phyloP scores from a whole-genome alignment of 495 filamentous ascomycete species.

The Pseudevernia furfuracea region DNA sequence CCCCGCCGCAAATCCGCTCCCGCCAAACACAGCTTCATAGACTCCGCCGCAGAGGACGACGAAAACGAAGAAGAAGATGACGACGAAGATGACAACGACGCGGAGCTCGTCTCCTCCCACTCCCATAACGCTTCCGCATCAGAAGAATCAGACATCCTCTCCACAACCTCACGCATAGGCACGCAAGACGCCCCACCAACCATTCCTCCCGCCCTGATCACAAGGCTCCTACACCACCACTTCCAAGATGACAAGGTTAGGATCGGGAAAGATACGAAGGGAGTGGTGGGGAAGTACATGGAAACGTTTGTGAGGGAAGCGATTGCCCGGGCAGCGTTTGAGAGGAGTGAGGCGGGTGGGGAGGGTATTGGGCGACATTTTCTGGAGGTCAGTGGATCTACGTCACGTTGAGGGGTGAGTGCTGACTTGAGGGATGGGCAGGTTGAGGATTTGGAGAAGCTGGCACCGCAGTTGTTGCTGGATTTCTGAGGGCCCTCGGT shows the following conservation, averaged over 20 bases:
- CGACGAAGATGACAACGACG: constrained; percentile 17
- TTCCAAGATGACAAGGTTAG: constrained; percentile 62
- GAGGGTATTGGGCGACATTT: constrained; percentile 39
- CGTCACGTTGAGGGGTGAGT: background rate
- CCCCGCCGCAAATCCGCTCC: constrained; percentile 26
- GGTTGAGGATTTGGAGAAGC: constrained; percentile 74
- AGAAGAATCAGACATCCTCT: constrained; percentile 16
- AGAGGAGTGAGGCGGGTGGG: constrained; percentile 40
- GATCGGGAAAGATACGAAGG: constrained; percentile 72
- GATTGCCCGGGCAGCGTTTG: constrained; percentile 69
- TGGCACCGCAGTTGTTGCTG: constrained; percentile 80
- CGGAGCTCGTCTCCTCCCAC: constrained; percentile 18
- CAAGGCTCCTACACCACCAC: constrained; percentile 66
- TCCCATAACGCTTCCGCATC: constrained; percentile 25
- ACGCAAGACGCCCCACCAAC: constrained; percentile 44
- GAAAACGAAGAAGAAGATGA: constrained; percentile 20
- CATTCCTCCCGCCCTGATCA: constrained; percentile 69
- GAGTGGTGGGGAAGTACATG: constrained; percentile 74
- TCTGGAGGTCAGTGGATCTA: constrained; percentile 56
- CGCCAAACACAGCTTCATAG: constrained; percentile 10
- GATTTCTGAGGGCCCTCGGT: constrained; percentile 53
- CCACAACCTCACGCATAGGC: constrained; percentile 32
- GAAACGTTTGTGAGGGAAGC: constrained; percentile 91
- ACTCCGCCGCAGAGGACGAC: constrained; percentile 8
- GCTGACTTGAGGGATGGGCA: constrained; percentile 17